These are phyloP conservation scores for Geotrichum restrictum DNA, from an alignment of 1,139 yeast species.

Conservation along the genomic window DNA sequence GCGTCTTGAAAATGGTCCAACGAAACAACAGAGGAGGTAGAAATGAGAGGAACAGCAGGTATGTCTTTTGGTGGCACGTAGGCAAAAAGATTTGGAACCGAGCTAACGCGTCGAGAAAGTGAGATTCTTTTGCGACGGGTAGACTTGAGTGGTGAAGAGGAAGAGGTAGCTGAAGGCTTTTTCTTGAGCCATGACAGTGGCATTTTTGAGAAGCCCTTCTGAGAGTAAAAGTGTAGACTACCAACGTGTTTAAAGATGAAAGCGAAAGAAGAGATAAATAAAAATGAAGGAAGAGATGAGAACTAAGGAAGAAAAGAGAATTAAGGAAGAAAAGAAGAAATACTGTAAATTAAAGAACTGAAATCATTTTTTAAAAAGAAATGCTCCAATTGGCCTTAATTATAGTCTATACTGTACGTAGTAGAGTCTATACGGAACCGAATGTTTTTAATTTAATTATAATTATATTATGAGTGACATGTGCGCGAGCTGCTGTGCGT, in stretches of 20 bases:
- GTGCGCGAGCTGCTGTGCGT: no score
- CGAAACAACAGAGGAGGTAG: no score
- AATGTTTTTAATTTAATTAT: no score
- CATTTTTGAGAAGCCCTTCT: no score
- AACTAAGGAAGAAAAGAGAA: not conserved
- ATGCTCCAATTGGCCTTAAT: no score
- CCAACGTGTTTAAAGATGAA: not conserved
- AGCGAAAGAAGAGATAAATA: not conserved
- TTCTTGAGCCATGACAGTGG: slow-evolving; percentile 6
- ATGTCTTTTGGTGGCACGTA: not conserved
- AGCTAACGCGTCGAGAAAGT: not conserved
- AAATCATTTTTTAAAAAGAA: no score
- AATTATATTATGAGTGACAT: no score
- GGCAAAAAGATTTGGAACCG: not conserved
- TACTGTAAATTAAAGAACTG: not conserved
- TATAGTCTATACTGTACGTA: no score
- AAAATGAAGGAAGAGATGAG: not conserved
- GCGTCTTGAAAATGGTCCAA: not conserved
- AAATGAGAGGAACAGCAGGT: not conserved
- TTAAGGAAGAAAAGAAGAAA: not conserved
- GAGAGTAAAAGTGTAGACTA: no score
- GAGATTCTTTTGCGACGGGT: not conserved
- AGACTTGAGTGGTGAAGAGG: not conserved
- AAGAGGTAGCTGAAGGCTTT: not conserved
- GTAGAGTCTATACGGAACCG: no score